Evolutionary conservation across 1,284 basidiomycete genomes (phyloP).

Genomic region (Irpex sp.): DNA sequence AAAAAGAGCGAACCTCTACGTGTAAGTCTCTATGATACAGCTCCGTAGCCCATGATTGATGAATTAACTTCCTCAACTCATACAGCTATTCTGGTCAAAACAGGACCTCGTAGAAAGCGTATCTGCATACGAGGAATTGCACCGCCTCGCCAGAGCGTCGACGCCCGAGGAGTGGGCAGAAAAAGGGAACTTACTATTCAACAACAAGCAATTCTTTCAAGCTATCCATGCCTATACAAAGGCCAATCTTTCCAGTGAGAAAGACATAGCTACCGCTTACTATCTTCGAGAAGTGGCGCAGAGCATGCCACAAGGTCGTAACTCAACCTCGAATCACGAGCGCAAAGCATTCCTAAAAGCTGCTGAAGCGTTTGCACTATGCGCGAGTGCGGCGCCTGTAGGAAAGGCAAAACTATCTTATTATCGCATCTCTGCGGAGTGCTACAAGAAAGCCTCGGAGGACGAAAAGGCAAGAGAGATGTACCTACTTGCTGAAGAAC

Average conservation of each 20-base stretch:
- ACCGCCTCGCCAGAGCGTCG: constrained; percentile 46
- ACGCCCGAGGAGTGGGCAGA: constrained; percentile 51
- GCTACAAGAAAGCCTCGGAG: constrained; percentile 41
- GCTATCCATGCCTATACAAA: constrained; percentile 61
- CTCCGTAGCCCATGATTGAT: too few relatives aligned
- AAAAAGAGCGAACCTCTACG: constrained; percentile 54
- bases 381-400: constrained; percentile 31
- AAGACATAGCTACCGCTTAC: constrained; percentile 43
- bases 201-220: constrained; percentile 50
- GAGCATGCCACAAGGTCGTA: constrained; percentile 1
- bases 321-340: background rate
- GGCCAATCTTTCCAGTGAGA: constrained; percentile 42
- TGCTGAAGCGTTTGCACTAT: constrained; percentile 44
- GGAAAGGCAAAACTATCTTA: constrained; percentile 32
- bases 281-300: constrained; percentile 39
- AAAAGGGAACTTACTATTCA: constrained; percentile 51
- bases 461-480: constrained; percentile 40
- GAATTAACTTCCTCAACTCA: too few relatives aligned
- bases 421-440: constrained; percentile 49
- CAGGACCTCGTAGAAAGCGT: constrained; percentile 40
- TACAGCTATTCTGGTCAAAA: constrained; percentile 47
- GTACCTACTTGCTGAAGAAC: constrained; percentile 43
- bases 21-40: constrained; percentile 30
- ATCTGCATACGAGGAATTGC: constrained; percentile 39
- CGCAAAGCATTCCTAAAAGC: constrained; percentile 26